These are phyloP conservation scores for Candida berthetii DNA, from an alignment of 805 yeast genomes.

Conservation along the genomic window DNA sequence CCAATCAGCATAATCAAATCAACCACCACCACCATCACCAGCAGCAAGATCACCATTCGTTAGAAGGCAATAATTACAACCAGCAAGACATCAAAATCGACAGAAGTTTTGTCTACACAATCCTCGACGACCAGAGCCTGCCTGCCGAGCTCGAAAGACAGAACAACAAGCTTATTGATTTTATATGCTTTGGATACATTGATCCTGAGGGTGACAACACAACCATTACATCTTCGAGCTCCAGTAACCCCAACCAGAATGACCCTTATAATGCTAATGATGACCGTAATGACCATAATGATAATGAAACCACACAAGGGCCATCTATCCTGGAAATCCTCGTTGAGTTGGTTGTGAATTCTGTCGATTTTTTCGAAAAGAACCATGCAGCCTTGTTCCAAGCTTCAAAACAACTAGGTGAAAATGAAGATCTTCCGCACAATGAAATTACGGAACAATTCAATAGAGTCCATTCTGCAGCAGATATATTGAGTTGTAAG, in stretches of 20 bases:
- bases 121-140: constrained; percentile 31
- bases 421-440: constrained; percentile 6
- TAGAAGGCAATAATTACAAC: not conserved
- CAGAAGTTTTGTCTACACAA: constrained; percentile 26
- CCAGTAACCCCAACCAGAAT: constrained; percentile 3
- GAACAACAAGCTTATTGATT: constrained; percentile 41
- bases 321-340: constrained; percentile 39
- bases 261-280: constrained; percentile 5
- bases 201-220: constrained; percentile 9
- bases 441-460: constrained; percentile 14
- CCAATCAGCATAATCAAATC: constrained; percentile 1
- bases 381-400: constrained; percentile 11
- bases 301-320: constrained; percentile 2
- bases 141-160: constrained; percentile 29
- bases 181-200: constrained; percentile 40
- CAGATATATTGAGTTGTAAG: constrained; percentile 84
- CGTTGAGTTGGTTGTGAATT: constrained; percentile 33
- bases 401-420: constrained; percentile 1
- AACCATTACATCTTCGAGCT: not conserved
- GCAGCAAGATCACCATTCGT: not conserved
- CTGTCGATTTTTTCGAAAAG: constrained; percentile 32
- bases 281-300: constrained; percentile 10
- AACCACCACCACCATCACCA: constrained; percentile 4
- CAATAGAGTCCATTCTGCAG: constrained; percentile 51
- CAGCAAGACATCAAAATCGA: constrained; percentile 9